Evolutionary conservation across 768 basidiomycete genomes (phyloP).

Genomic region (Suillus occidentalis): DNA sequence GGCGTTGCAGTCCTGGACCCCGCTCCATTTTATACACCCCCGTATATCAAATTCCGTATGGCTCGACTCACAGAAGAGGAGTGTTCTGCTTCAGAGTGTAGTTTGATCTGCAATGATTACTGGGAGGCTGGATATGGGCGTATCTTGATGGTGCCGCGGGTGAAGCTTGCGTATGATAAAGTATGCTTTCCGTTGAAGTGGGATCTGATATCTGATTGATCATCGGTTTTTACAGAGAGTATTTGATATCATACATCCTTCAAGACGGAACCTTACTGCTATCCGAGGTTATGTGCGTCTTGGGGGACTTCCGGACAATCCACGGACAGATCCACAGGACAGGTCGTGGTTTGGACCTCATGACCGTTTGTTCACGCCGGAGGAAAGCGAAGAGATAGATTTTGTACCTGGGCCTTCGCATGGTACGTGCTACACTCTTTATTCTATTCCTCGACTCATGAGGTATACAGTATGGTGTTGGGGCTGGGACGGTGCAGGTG

Average conservation of each 20-base stretch:
- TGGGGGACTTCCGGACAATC: conserved; percentile 97
- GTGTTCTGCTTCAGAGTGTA: conserved; percentile 95
- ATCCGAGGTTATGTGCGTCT: conserved; percentile 91
- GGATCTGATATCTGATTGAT: conserved; percentile 7
- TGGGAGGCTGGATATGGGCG: conserved; percentile 95
- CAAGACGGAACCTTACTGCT: conserved; percentile 88
- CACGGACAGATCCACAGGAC: conserved; percentile 95
- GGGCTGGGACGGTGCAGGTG: conserved; percentile 99
- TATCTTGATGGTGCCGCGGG: conserved; percentile 96
- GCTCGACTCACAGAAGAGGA: conserved; percentile 84
- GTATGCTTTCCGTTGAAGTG: conserved; percentile 40
- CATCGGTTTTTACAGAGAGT: conserved; percentile 64
- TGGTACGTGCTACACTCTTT: conserved; percentile 46
- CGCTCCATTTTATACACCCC: conserved; percentile 89
- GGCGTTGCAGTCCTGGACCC: conserved; percentile 95
- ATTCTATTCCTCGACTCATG: background rate
- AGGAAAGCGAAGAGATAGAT: conserved; percentile 75
- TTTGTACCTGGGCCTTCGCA: conserved; percentile 83
- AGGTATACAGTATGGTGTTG: conserved; percentile 87
- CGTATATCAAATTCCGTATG: conserved; percentile 95
- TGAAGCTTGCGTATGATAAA: conserved; percentile 93
- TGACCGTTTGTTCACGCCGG: conserved; percentile 87
- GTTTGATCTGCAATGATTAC: conserved; percentile 97
- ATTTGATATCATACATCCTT: conserved; percentile 91
- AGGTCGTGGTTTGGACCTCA: conserved; percentile 98